phyloP scores from a whole-genome alignment of 768 basidiomycete species.

The Leccinum broughii region DNA sequence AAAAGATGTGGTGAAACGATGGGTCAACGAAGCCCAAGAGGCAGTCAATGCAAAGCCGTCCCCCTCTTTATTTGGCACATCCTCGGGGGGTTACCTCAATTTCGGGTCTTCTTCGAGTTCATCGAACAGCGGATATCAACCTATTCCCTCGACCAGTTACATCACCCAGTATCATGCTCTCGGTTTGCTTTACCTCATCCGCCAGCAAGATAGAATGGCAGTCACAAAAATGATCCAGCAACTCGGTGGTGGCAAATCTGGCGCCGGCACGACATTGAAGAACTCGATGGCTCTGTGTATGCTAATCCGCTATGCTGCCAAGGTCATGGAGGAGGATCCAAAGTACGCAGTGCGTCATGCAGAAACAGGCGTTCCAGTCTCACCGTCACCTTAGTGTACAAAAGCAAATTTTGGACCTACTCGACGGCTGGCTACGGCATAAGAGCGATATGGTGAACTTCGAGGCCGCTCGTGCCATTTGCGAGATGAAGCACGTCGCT shows the following conservation, averaged over 20 bases:
- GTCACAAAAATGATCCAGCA: slow-evolving; percentile 99
- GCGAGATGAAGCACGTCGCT: slow-evolving; percentile 89
- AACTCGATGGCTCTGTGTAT: slow-evolving; percentile 98
- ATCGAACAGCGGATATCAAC: slow-evolving; percentile 64
- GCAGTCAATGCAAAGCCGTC: slow-evolving; percentile 88
- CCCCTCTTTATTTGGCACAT: slow-evolving; percentile 62
- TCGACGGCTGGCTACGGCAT: slow-evolving; percentile 94
- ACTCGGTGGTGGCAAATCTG: slow-evolving; percentile 85
- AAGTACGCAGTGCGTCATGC: slow-evolving; percentile 62
- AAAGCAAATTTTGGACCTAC: slow-evolving; percentile 87
- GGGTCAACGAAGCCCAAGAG: slow-evolving; percentile 99
- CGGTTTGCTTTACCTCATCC: slow-evolving; percentile 89
- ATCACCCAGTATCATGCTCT: slow-evolving; percentile 97
- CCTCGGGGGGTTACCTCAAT: slow-evolving; percentile 66
- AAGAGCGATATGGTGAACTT: slow-evolving; percentile 99
- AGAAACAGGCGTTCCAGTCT: neutral
- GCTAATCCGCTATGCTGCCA: slow-evolving; percentile 97
- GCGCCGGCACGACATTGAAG: slow-evolving; percentile 80
- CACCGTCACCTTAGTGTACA: slow-evolving; percentile 59
- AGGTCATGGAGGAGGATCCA: slow-evolving; percentile 97
- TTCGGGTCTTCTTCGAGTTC: slow-evolving; percentile 58
- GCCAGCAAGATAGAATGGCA: slow-evolving; percentile 98
- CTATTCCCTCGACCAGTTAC: slow-evolving; percentile 85
- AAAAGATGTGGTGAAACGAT: slow-evolving; percentile 95
- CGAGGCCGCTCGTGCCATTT: slow-evolving; percentile 96